Percentiles rank a stretch among this genome's conserved stretches.
Evolutionary conservation across 208 protist species (phyloP).

Genomic region (Leishmania turanica): DNA sequence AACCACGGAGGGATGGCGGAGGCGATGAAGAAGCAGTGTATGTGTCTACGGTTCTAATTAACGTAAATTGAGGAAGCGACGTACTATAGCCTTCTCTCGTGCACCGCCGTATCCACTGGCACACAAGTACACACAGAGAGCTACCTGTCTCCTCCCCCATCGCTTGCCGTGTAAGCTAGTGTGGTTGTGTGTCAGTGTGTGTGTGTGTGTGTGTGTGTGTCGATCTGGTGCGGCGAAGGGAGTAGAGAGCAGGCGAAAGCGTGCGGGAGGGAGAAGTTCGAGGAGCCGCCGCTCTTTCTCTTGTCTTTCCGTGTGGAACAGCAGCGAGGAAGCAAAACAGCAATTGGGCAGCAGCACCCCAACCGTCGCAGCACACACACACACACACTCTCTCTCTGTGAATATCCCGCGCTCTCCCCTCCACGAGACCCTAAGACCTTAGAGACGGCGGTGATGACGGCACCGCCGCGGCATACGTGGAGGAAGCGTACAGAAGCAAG

Average conservation of each 20-base stretch:
- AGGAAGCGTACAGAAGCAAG: background rate
- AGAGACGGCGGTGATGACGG: background rate
- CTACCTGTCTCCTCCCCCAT: background rate
- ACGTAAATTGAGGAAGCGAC: background rate
- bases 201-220: background rate
- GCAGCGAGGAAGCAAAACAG: background rate
- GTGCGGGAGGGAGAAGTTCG: background rate
- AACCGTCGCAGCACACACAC: background rate
- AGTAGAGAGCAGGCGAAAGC: background rate
- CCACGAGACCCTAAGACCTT: background rate
- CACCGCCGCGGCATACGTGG: background rate
- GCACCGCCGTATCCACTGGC: background rate
- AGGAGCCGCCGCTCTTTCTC: background rate
- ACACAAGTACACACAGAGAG: background rate
- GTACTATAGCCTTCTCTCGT: background rate
- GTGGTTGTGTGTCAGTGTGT: conserved; percentile 9
- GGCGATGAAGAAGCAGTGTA: background rate
- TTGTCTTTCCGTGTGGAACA: background rate
- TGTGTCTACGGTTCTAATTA: background rate
- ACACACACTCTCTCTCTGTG: background rate
- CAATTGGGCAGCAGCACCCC: background rate
- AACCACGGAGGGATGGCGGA: background rate
- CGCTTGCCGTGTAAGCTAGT: background rate
- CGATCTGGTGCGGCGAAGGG: background rate
- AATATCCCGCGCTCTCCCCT: background rate